Base-by-base conservation (phyloP, 2,329 filamentous ascomycete genomes). In the Tolypocladium paradoxum region DNA sequence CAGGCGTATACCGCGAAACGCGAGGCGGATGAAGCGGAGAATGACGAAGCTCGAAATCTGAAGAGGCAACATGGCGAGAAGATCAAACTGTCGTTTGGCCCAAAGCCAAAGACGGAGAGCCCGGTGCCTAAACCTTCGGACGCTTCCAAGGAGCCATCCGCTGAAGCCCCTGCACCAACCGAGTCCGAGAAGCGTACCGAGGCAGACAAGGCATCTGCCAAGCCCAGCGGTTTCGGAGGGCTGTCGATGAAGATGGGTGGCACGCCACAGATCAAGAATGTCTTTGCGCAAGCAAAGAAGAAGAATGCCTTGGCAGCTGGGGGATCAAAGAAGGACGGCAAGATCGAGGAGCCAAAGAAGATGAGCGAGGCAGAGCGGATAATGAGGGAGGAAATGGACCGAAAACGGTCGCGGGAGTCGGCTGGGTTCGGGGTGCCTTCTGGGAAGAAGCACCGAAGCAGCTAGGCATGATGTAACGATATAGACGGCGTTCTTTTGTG, bases 321-420 rank as follows among this genome's bases (percentile, higher is more conserved):
- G 0, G 77, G 79, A 1, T 72, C 77, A 3, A 89, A 89, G 68
- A 89, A 88, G 65, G 57, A 67, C 1, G 61, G 72, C 34, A 77
- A 75, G 12, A 70, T 80, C 4, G 82, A 82, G 56, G 78, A 79
- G 52, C 84, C 83, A 2, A 90, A 88, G 75, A 93, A 88, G 62
- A 92, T 95, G 80, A 92, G 87, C 62, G 89, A 95, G 65, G 86
- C 85, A 3, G 90, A 92, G 70, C 79, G 86, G 51, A 95, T 93
- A 62, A 96, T 95, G 90, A 88, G 86, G 68, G 85, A 88, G 61
- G 87, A 91, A 64, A 77, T 89, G 69, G 86, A 90, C 61, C 76
- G 78, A 58, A 90, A 90, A 65, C 76, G 84, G 53, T 69, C 75
- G 35, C 73, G 81, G 48, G 77, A 75, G 11, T 65, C 65, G 4